Evolutionary conservation across 176 grass and related monocot genomes (phyloP).

Genomic region (Hsuehochloa calcarea): DNA sequence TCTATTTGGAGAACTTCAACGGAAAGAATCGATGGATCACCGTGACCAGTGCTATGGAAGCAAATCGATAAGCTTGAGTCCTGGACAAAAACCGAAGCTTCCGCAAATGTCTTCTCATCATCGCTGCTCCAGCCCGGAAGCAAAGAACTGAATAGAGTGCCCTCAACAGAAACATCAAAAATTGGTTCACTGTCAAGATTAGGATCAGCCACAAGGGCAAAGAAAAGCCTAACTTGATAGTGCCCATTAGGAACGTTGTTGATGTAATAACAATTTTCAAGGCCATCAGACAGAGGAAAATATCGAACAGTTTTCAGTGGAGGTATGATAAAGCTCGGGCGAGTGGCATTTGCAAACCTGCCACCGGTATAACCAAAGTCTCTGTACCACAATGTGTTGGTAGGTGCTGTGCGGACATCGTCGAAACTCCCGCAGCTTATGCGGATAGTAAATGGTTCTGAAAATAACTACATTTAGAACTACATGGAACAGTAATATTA

Average conservation of each 20-base stretch:
- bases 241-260: conserved; percentile 69
- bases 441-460: conserved; percentile 81
- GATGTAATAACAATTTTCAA: conserved; percentile 89
- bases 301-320: conserved; percentile 81
- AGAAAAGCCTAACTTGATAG: conserved; percentile 89
- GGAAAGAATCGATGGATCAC: conserved; percentile 94
- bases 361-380: conserved; percentile 94
- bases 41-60: conserved; percentile 97
- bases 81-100: conserved; percentile 68
- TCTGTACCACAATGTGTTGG: conserved; percentile 88
- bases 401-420: conserved; percentile 69
- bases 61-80: conserved; percentile 69
- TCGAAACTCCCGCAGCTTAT: conserved; percentile 97
- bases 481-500: background rate
- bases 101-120: conserved; percentile 83
- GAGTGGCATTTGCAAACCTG: conserved; percentile 77
- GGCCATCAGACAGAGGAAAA: conserved; percentile 90
- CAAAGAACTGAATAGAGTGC: conserved; percentile 83
- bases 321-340: conserved; percentile 67
- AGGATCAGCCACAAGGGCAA: conserved; percentile 74
- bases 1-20: conserved; percentile 94
- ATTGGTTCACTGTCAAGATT: conserved; percentile 78
- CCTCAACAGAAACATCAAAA: conserved; percentile 90
- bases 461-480: conserved; percentile 41
- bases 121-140: conserved; percentile 80